Conservation (phyloP, 2,329 filamentous ascomycete genomes). For the Drechslerella dactyloides region DNA sequence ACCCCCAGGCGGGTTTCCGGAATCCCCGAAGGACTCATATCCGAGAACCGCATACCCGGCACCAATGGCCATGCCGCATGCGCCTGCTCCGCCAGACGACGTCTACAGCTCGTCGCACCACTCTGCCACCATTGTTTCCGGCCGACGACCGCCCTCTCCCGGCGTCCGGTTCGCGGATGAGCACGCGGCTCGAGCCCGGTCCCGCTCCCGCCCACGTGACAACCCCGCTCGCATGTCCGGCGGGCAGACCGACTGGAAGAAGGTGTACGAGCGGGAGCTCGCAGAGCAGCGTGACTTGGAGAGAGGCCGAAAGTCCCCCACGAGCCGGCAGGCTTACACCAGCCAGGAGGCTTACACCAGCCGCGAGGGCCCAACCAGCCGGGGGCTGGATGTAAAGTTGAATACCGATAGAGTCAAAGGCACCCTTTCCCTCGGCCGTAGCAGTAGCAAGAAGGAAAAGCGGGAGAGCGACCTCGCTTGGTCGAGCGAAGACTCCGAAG, state of each 20-base stretch:
- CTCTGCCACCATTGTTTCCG: slow-evolving; percentile 36
- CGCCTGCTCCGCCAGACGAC: slow-evolving; percentile 44
- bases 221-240: slow-evolving; percentile 35
- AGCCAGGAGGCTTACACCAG: too few relatives aligned
- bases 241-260: slow-evolving; percentile 28
- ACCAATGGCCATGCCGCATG: slow-evolving; percentile 33
- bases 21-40: slow-evolving; percentile 41
- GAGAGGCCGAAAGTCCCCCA: slow-evolving; percentile 7
- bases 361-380: slow-evolving; percentile 12
- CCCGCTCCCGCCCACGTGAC: slow-evolving; percentile 9
- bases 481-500: slow-evolving; percentile 3
- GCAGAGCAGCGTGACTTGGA: slow-evolving; percentile 34
- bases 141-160: slow-evolving; percentile 41
- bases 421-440: slow-evolving; percentile 19
- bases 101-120: slow-evolving; percentile 11
- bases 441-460: slow-evolving; percentile 41
- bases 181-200: slow-evolving; percentile 3
- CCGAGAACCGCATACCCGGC: slow-evolving; percentile 30
- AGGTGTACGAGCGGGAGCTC: slow-evolving; percentile 39
- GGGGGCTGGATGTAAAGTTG: slow-evolving; percentile 34
- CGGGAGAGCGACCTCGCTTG: slow-evolving; percentile 10
- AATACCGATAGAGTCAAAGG: slow-evolving; percentile 37
- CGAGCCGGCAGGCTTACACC: not conserved
- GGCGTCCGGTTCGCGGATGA: slow-evolving; percentile 45
- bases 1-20: slow-evolving; percentile 42